These are phyloP conservation scores for Debaryomyces tyrocola DNA, from an alignment of 805 yeast genomes.

Conservation along the genomic window DNA sequence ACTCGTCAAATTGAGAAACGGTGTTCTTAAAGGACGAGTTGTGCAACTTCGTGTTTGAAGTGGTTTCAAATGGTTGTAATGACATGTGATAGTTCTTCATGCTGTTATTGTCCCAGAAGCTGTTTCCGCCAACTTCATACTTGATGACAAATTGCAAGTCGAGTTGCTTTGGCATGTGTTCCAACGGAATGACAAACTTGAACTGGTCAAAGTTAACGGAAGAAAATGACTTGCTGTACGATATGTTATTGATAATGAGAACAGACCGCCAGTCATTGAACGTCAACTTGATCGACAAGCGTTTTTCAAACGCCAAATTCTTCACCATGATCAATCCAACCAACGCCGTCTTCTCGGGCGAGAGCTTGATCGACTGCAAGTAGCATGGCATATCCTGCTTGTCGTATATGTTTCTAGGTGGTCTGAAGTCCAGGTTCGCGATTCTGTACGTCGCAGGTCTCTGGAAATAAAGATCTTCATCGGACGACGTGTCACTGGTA, in stretches of 20 bases:
- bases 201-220: slow-evolving; percentile 44
- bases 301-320: slow-evolving; percentile 39
- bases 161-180: slow-evolving; percentile 29
- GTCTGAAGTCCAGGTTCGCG: neutral
- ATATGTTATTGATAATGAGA: slow-evolving; percentile 20
- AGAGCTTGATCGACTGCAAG: slow-evolving; percentile 39
- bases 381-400: slow-evolving; percentile 21
- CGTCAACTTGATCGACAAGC: slow-evolving; percentile 45
- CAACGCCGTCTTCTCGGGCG: slow-evolving; percentile 12
- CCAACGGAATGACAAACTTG: slow-evolving; percentile 49
- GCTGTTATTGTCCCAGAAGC: slow-evolving; percentile 42
- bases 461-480: slow-evolving; percentile 12
- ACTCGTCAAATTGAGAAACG: slow-evolving; percentile 21
- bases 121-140: slow-evolving; percentile 27
- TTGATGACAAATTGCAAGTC: slow-evolving; percentile 35
- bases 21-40: slow-evolving; percentile 5
- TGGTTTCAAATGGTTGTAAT: slow-evolving; percentile 19
- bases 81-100: slow-evolving; percentile 35
- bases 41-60: slow-evolving; percentile 3
- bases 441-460: slow-evolving; percentile 7
- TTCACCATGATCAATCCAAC: slow-evolving; percentile 28
- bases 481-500: slow-evolving; percentile 20
- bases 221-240: slow-evolving; percentile 20
- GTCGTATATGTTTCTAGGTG: slow-evolving; percentile 6
- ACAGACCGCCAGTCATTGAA: slow-evolving; percentile 48